Conservation (phyloP, 139 green algal genomes). For the Marvania coccoides region DNA sequence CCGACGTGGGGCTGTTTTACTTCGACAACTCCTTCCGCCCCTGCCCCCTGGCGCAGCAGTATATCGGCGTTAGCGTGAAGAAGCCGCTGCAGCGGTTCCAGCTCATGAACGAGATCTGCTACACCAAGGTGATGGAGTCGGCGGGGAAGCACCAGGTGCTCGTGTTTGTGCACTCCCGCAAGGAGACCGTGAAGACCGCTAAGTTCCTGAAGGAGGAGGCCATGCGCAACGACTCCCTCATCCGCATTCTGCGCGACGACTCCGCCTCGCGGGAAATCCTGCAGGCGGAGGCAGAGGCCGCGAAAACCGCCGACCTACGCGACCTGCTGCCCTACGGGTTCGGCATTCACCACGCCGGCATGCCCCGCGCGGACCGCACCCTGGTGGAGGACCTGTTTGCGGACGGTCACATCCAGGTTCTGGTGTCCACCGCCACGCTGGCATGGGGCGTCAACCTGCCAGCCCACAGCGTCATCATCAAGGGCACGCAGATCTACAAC, state of each 20-base stretch:
- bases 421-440: conserved; percentile 96
- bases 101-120: conserved; percentile 98
- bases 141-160: conserved; percentile 93
- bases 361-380: conserved; percentile 83
- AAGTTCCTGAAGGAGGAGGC: conserved; percentile 77
- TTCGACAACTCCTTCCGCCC: conserved; percentile 95
- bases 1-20: conserved; percentile 87
- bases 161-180: conserved; percentile 96
- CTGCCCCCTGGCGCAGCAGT: conserved; percentile 93
- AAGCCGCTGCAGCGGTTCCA: conserved; percentile 99
- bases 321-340: conserved; percentile 95
- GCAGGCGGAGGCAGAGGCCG: conserved; percentile 74
- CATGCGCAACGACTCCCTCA: conserved; percentile 65
- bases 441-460: conserved; percentile 99
- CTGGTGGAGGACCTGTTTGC: conserved; percentile 97
- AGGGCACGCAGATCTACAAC: conserved; percentile 97
- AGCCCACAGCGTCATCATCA: conserved; percentile 99
- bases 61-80: conserved; percentile 90
- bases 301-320: conserved; percentile 75
- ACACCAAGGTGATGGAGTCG: conserved; percentile 90
- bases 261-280: conserved; percentile 83
- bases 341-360: conserved; percentile 95
- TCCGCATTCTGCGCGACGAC: conserved; percentile 73
- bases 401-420: conserved; percentile 90
- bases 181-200: conserved; percentile 97